Evolutionary conservation across 2,329 filamentous ascomycete genomes (phyloP).

Genomic region (Ustilaginoidea virens): DNA sequence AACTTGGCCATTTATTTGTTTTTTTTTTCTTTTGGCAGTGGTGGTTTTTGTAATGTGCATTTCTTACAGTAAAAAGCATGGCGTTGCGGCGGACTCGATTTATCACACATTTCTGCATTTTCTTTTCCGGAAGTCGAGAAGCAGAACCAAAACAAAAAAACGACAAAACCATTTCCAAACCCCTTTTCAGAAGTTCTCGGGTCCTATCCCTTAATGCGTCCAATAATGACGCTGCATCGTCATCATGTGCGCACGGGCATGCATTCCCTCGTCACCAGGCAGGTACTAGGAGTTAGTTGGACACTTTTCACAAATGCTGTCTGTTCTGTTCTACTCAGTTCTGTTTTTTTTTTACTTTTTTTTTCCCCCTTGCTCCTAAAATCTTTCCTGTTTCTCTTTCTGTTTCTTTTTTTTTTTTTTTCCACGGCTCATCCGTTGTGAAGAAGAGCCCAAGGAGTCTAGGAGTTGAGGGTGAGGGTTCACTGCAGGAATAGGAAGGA

Average conservation of each 20-base stretch:
- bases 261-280: background rate
- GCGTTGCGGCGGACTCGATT: conserved; percentile 4
- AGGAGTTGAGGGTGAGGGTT: conserved; percentile 4
- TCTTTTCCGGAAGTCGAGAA: no score
- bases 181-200: no score
- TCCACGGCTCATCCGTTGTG: background rate
- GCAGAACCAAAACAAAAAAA: no score
- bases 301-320: no score
- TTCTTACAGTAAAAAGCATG: conserved; percentile 5
- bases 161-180: no score
- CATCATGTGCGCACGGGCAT: conserved; percentile 2
- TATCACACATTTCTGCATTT: background rate
- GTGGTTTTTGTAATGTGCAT: conserved; percentile 1
- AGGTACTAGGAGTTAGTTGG: conserved; percentile 1
- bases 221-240: conserved; percentile 3
- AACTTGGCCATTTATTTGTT: background rate
- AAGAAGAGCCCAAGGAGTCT: background rate
- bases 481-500: conserved; percentile 1
- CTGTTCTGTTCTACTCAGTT: no score
- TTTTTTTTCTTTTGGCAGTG: background rate
- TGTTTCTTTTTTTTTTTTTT: background rate
- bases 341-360: conserved; percentile 1
- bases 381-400: background rate
- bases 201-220: conserved; percentile 4
- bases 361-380: background rate